Evolutionary conservation across 225 moss, liverwort and hornwort genomes (phyloP), one percentile per base, ranked within the genome.

Genomic region (Bryoerythrophyllum caledonicum): DNA sequence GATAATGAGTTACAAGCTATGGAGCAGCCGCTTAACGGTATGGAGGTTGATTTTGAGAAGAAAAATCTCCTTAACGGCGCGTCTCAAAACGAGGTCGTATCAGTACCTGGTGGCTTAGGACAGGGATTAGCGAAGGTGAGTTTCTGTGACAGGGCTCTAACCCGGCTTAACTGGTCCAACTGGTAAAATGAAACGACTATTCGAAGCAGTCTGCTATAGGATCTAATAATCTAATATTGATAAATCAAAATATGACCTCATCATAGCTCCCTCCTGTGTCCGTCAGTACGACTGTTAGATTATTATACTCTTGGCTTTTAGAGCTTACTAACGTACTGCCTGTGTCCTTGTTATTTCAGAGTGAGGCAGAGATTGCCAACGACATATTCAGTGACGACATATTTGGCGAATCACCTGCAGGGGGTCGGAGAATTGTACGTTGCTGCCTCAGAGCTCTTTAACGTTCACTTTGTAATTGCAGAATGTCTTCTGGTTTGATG

Each of bases 331-430:
- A 61, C n/a, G 46, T 54, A 38, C 14, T 40, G 25, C 55, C 27
- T 72, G 71, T 49, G 67, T 60, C 24, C 64, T 53, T 38, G 60
- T 75, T 59, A 53, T 74, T 74, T 79, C 84, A 99, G 97, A 86
- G 85, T 80, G 95, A 99, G 92, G 84, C 81, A 78, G 92, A 99
- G 84, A 82, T 80, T 41, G 87, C 94, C 43, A 80, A 84, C 56
- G 99, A 99, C 73, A 99, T 95, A 92, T 95, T 99, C 60, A 87
- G 90, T 69, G 99, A 99, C 82, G 99, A 99, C 38, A 99, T 99
- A 70, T 99, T 99, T 87, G 99, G 99, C 54, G 95, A 95, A 54
- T 99, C 99, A 23, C 99, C 99, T 74, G 99, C 99, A 60, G 95
- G 93, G 65, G 99, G 93, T 66, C 99, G 90, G 27, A 89, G 88